Base-by-base conservation (phyloP, 306 rosid genomes). In the Neltuma alba region DNA sequence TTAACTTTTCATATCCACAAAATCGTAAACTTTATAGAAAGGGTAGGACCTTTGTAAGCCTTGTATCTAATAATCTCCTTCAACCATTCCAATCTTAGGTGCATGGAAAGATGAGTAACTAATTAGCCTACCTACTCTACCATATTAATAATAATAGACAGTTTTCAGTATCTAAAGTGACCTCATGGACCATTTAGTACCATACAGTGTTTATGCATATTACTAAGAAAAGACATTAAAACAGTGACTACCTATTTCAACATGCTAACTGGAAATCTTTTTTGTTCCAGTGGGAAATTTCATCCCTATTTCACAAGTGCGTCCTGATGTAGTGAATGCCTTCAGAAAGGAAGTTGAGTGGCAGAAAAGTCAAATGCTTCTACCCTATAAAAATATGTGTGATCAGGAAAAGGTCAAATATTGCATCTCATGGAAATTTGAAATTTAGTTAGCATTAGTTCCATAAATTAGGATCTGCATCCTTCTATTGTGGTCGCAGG, bases 371-470 rank as follows among this genome's bases (percentile, higher is more conserved):
- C 89, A 90, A 83, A 84, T 77, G 92, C 90, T 96, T 86, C 85
- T 84, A 86, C 97, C 99, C 42, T 90, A 76, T 83, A 86, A 88
- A 91, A 88, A 77, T 85, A 84, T 96, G 90, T 93, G 93, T 76
- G 81, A 85, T 76, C 86, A 83, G 44, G 82, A 86, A 75, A 91
- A 91, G 98, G 99, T 96, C 70, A 65, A 66, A 80, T 74, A 79
- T 86, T 58, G 30, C 76, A 70, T 48, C 27, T 76, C 55, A 44
- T 69, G 69, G 23, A 81, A 80, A 64, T 75, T 65, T 74, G 28
- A 81, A 81, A 65, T 70, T 68, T 78, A 57, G 48, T 76, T 41
- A 41, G 73, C 80, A 72, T 64, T 25, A 15, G 55, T 79, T 58
- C 65, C 42, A n/a, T 64, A 81, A 65, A 69, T 18, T 81, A 55